Evolutionary conservation across 176 grass and related monocot species (phyloP).

Genomic region (Olyra latifolia): DNA sequence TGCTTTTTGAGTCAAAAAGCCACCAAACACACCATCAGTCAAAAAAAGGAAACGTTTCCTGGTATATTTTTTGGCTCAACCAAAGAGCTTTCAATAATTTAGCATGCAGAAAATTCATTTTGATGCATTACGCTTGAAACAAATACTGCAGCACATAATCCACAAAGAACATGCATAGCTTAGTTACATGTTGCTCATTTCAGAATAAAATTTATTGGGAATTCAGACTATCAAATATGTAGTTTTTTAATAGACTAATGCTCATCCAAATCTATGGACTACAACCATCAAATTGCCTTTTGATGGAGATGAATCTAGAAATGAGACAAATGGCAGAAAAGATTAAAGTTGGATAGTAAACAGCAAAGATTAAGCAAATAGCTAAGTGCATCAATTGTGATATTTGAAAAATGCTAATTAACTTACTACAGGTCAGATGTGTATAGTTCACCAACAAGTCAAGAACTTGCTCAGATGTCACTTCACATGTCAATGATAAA

Average conservation of each 20-base stretch:
- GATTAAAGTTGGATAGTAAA: neutral
- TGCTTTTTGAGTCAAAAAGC: neutral
- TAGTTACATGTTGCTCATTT: neutral
- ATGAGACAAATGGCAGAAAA: neutral
- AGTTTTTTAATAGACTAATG: neutral
- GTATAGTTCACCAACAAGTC: neutral
- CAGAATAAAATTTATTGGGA: neutral
- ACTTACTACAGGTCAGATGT: neutral
- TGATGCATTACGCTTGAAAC: neutral
- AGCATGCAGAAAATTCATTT: neutral
- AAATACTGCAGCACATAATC: neutral
- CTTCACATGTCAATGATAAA: conserved; percentile 4
- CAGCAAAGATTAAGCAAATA: neutral
- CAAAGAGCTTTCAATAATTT: neutral
- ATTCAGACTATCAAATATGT: conserved; percentile 5
- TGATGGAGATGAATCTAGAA: neutral
- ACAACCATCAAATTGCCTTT: neutral
- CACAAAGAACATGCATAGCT: neutral
- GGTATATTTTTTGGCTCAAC: neutral
- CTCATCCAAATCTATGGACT: neutral
- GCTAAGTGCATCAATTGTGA: neutral
- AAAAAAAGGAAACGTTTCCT: neutral
- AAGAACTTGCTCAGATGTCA: neutral
- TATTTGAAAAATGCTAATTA: conserved; percentile 18
- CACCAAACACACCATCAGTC: neutral